Evolutionary conservation across 495 filamentous ascomycete genomes (phyloP), one percentile per base, ranked within the genome.

Genomic region (Neurospora sp.): DNA sequence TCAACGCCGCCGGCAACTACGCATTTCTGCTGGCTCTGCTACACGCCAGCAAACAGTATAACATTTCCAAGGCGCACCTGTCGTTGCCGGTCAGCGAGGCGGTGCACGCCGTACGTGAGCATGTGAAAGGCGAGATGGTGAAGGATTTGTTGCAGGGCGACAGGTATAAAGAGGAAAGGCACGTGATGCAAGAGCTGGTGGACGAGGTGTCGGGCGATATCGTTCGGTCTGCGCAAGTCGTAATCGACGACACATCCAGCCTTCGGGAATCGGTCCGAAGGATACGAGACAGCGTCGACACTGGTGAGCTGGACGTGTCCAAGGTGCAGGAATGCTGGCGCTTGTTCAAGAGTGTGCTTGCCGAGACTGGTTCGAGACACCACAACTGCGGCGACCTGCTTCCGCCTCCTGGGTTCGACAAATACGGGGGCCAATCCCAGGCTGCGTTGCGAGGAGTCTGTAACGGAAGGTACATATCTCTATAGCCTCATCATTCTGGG

Each of bases 151-250:
- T 46, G 42, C 42, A 46, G 18, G 42, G 18, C 3, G 1, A 46
- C 3, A 46, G 18, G 18, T 46, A 46, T 10, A 9, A n/a, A 46
- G 18, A 10, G 18, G 3, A 46, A 46, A 46, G 18, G 20, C 8
- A 46, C 42, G 42, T 46, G 42, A 46, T 46, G 42, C 42, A 46
- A 46, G 8, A 46, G 42, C 18, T 46, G 42, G 42, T 46, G 42
- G 18, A 46, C 42, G 1, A 9, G 3, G 42, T 46, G 42, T n/a
- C 3, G 42, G 42, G 8, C 18, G 0, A 20, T 1, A 10, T 46
- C 42, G 42, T 46, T 46, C 0, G 0, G 42, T 0, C 0, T n/a
- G 42, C 8, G 18, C 7, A 6, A 4, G 1, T 31, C 18, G 18
- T 46, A 46, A 1, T n/a, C 3, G 42, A 46, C 42, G 42, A 42